phyloP scores from a whole-genome alignment of 2,329 filamentous ascomycete species.

The Xylogone sp. region DNA sequence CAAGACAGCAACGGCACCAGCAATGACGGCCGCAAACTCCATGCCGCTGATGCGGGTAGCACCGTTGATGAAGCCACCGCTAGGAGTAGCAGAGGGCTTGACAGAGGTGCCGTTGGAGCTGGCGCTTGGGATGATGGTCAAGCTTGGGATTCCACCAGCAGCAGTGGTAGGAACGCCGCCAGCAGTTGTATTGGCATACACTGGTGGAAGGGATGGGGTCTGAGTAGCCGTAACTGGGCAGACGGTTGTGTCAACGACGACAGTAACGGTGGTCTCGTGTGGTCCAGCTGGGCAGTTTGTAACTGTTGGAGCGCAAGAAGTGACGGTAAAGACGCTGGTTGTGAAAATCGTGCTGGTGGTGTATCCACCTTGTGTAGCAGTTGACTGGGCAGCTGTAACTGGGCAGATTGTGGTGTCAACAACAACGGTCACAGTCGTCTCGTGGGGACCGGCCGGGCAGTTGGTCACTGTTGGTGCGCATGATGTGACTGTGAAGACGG shows the following conservation, averaged over 20 bases:
- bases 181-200: not conserved
- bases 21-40: not conserved
- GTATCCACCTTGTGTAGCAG: not conserved
- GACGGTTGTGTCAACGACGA: constrained; percentile 20
- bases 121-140: not conserved
- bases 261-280: constrained; percentile 18
- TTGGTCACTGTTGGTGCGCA: constrained; percentile 24
- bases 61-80: not conserved
- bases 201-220: constrained; percentile 13
- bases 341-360: constrained; percentile 21
- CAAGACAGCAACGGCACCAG: not conserved
- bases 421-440: constrained; percentile 19
- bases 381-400: constrained; percentile 5
- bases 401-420: constrained; percentile 16
- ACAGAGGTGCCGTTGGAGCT: not conserved
- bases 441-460: constrained; percentile 18
- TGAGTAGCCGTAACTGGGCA: constrained; percentile 16
- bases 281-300: constrained; percentile 16
- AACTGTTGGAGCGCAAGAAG: constrained; percentile 14
- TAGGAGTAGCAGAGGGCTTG: not conserved
- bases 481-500: constrained; percentile 20
- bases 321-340: constrained; percentile 9
- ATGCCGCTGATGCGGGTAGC: not conserved
- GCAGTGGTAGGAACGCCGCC: not conserved
- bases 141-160: not conserved